A percentile compares a stretch with the other conserved stretches of the same genome.
These are phyloP conservation scores for Rosa rugosa DNA, from an alignment of 306 rosid genomes.

Conservation along the genomic window DNA sequence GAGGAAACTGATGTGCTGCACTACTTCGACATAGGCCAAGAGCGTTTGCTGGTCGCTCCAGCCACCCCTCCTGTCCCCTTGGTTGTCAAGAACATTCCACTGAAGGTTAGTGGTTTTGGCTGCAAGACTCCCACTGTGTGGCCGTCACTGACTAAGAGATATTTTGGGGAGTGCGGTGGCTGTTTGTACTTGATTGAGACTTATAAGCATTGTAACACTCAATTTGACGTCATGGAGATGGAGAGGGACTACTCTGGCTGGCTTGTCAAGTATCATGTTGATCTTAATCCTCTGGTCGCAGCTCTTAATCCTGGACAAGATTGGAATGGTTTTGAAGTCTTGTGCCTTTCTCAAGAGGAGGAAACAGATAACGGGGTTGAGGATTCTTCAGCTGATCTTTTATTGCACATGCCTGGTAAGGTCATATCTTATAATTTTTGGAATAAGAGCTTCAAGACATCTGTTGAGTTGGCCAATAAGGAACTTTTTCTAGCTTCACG, in stretches of 20 bases:
- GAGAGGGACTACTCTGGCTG: slow-evolving; percentile 17
- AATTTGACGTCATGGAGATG: slow-evolving; percentile 19
- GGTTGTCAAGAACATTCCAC: background rate
- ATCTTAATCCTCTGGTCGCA: background rate
- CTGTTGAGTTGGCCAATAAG: background rate
- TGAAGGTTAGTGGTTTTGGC: background rate
- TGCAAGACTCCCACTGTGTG: background rate
- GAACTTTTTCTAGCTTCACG: background rate
- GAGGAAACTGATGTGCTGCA: background rate
- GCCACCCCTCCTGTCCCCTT: background rate
- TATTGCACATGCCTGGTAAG: slow-evolving; percentile 13
- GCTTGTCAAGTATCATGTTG: slow-evolving; percentile 21
- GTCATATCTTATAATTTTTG: background rate
- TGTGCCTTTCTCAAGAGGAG: background rate
- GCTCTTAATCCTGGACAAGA: background rate
- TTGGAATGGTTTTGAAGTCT: background rate
- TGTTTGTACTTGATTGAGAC: slow-evolving; percentile 12
- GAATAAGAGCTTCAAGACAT: background rate
- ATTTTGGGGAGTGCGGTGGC: slow-evolving; percentile 20
- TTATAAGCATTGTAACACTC: background rate
- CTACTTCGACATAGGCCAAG: slow-evolving; percentile 6
- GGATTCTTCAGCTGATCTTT: background rate
- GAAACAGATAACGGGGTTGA: background rate
- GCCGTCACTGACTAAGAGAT: background rate
- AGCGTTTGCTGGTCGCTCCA: background rate